Percentiles rank a stretch among this genome's conserved stretches.
These are phyloP conservation scores for Serendipita sp. DNA, from an alignment of 1,284 basidiomycete genomes.

Conservation along the genomic window DNA sequence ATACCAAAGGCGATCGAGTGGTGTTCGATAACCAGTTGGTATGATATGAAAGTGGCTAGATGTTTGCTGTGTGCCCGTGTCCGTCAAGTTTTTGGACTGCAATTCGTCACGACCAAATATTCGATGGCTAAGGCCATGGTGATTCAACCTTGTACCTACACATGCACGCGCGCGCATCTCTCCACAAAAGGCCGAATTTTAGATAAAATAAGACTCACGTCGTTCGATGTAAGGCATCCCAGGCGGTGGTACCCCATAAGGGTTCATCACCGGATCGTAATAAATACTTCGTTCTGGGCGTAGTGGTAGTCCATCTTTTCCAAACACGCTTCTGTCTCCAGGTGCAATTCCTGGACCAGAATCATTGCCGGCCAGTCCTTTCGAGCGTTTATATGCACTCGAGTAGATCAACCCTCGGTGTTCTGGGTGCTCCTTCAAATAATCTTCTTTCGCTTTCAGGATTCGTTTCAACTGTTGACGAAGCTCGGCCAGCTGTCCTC, in stretches of 20 bases:
- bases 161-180: neutral
- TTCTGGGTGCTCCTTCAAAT: conserved; percentile 82
- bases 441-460: conserved; percentile 75
- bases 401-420: conserved; percentile 62
- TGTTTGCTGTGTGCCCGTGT: too few relatives aligned
- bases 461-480: conserved; percentile 68
- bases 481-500: conserved; percentile 44
- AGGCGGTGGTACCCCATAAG: conserved; percentile 87
- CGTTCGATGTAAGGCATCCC: conserved; percentile 89
- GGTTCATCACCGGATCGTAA: conserved; percentile 87
- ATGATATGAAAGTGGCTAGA: too few relatives aligned
- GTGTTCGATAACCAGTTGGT: too few relatives aligned
- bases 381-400: conserved; percentile 28
- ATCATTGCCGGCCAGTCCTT: conserved; percentile 24
- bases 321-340: conserved; percentile 48
- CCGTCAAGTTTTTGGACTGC: too few relatives aligned
- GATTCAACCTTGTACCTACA: too few relatives aligned
- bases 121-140: too few relatives aligned
- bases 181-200: neutral
- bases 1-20: too few relatives aligned
- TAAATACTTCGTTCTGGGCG: conserved; percentile 85
- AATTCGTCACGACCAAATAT: too few relatives aligned
- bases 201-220: conserved; percentile 34
- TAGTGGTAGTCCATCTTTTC: conserved; percentile 65
- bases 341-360: conserved; percentile 13